phyloP scores from a whole-genome alignment of 345 rosid genomes.

The Luvunga scandens region DNA sequence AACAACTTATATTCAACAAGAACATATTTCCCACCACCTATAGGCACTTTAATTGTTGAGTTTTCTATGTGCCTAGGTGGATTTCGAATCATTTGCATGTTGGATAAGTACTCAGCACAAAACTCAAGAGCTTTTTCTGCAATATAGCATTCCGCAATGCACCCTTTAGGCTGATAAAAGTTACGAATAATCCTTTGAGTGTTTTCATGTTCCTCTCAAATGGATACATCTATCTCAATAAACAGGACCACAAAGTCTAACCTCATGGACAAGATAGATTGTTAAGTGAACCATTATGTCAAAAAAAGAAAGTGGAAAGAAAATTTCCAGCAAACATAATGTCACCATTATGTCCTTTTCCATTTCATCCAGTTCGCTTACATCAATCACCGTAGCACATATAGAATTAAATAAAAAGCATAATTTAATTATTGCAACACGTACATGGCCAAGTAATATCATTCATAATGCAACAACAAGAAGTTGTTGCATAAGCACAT shows the following conservation, averaged over 20 bases:
- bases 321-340: not conserved
- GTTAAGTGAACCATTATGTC: not conserved
- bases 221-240: not conserved
- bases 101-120: not conserved
- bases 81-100: not conserved
- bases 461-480: too few species aligned
- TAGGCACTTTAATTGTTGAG: too few species aligned
- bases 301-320: not conserved
- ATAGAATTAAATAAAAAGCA: too few species aligned
- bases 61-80: too few species aligned
- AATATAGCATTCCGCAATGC: not conserved
- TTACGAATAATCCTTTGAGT: not conserved
- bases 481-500: too few species aligned
- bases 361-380: too few species aligned
- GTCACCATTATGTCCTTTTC: not conserved
- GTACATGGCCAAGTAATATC: too few species aligned
- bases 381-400: too few species aligned
- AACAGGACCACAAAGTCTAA: not conserved
- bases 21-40: too few species aligned
- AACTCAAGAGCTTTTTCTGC: not conserved
- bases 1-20: too few species aligned
- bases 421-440: too few species aligned
- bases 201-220: not conserved
- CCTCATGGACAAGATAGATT: not conserved
- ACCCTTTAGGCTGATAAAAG: not conserved